phyloP scores from a whole-genome alignment of 164 flowering plant genomes.

The Berberis vulgaris region DNA sequence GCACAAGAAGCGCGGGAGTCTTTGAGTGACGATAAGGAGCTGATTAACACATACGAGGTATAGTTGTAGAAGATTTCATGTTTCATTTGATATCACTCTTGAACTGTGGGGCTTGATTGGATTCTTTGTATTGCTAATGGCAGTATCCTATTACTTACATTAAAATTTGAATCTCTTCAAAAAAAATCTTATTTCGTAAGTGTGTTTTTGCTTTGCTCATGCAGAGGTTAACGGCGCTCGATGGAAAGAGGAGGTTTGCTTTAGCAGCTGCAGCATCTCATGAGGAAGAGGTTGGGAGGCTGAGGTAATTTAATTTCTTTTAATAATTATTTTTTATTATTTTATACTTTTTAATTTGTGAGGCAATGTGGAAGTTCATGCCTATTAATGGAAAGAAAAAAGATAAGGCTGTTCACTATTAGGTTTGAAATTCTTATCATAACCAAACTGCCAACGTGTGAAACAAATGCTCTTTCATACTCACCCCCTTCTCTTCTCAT shows the following conservation, averaged over 20 bases:
- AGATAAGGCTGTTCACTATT: too few species aligned
- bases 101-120: not conserved
- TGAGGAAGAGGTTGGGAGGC: conserved; percentile 89
- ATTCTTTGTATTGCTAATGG: too few species aligned
- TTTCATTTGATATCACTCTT: not conserved
- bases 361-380: too few species aligned
- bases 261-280: conserved; percentile 96
- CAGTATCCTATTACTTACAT: too few species aligned
- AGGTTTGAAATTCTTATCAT: too few species aligned
- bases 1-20: conserved; percentile 92
- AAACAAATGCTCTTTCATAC: too few species aligned
- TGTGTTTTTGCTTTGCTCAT: conserved; percentile 8
- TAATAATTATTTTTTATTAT: too few species aligned
- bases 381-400: too few species aligned
- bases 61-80: not conserved
- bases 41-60: conserved; percentile 91
- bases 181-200: not conserved
- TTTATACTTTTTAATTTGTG: too few species aligned
- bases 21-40: conserved; percentile 86
- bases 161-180: too few species aligned
- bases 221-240: conserved; percentile 94
- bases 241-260: conserved; percentile 98
- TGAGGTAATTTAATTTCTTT: conserved; percentile 45
- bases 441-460: too few species aligned
- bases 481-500: too few species aligned